A percentile compares a stretch with the other conserved stretches of the same genome.
Evolutionary conservation across 495 filamentous ascomycete genomes (phyloP).

Genomic region (Aspergillus mulundensis): DNA sequence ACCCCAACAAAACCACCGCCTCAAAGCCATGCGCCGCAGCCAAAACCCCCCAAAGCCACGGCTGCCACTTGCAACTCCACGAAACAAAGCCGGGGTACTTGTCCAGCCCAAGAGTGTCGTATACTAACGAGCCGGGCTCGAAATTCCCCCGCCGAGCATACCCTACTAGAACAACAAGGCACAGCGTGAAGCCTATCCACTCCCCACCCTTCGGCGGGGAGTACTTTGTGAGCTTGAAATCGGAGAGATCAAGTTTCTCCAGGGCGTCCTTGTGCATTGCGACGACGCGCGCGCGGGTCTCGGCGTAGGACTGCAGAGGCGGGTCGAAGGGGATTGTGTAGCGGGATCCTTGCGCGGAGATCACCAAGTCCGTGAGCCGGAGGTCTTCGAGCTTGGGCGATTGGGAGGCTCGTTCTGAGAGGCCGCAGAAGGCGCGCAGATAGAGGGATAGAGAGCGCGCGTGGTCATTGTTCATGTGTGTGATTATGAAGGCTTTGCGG

Average conservation of each 20-base stretch:
- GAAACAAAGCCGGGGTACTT: constrained; percentile 45
- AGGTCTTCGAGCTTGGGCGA: constrained; percentile 58
- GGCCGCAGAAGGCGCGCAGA: constrained; percentile 54
- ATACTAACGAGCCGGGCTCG: constrained; percentile 49
- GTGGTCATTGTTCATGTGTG: constrained; percentile 82
- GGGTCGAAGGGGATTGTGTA: constrained; percentile 59
- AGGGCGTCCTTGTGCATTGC: constrained; percentile 62
- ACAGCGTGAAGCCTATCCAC: constrained; percentile 40
- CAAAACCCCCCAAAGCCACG: constrained; percentile 42
- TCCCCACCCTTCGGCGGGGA: constrained; percentile 37
- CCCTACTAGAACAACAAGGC: constrained; percentile 38
- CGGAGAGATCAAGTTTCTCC: constrained; percentile 48
- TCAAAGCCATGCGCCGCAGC: constrained; percentile 53
- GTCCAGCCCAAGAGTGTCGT: constrained; percentile 44
- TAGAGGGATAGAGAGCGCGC: constrained; percentile 61
- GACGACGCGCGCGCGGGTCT: constrained; percentile 61
- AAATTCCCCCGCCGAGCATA: constrained; percentile 51
- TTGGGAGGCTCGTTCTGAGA: constrained; percentile 44
- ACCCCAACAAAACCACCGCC: constrained; percentile 47
- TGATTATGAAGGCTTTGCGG: constrained; percentile 59
- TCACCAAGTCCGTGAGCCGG: constrained; percentile 50
- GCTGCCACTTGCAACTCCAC: constrained; percentile 48
- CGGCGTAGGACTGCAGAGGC: constrained; percentile 54
- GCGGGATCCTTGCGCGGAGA: constrained; percentile 43
- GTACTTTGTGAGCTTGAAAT: constrained; percentile 55